A percentile compares a stretch with the other conserved stretches of the same genome.
Conservation (phyloP, 805 yeast species). For the Cyberlindnera nakhonratchasimensis region DNA sequence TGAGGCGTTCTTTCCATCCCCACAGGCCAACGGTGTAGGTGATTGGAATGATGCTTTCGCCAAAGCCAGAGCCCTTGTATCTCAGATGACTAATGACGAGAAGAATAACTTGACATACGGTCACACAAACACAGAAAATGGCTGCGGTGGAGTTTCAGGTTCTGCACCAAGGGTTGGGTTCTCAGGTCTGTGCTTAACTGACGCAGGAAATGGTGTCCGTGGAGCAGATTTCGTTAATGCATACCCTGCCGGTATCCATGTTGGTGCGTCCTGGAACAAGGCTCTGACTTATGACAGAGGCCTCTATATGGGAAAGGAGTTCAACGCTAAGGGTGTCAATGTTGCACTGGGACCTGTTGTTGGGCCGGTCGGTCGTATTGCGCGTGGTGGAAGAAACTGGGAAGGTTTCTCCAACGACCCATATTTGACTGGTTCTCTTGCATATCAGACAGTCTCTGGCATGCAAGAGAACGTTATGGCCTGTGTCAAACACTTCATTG, state of each 20-base stretch:
- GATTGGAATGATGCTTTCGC: constrained; percentile 7
- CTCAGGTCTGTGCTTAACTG: constrained; percentile 9
- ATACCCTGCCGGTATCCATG: constrained; percentile 9
- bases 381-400: constrained; percentile 13
- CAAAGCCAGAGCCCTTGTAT: constrained; percentile 5
- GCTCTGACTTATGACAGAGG: constrained; percentile 8
- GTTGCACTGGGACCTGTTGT: constrained; percentile 11
- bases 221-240: constrained; percentile 10
- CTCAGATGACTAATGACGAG: constrained; percentile 12
- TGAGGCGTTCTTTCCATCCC: constrained; percentile 5
- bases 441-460: constrained; percentile 2
- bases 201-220: constrained; percentile 13
- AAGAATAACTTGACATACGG: constrained; percentile 9
- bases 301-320: constrained; percentile 11
- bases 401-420: constrained; percentile 13
- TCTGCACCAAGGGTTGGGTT: constrained; percentile 5
- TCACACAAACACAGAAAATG: background rate
- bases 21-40: constrained; percentile 5
- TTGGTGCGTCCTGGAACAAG: constrained; percentile 12
- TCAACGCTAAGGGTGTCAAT: constrained; percentile 7
- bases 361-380: constrained; percentile 9
- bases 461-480: constrained; percentile 6
- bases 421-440: constrained; percentile 8
- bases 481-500: constrained; percentile 12
- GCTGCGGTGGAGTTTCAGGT: constrained; percentile 9